A percentile compares a stretch with the other conserved stretches of the same genome.
Conservation (phyloP, 2,329 filamentous ascomycete species). For the Colletotrichum tropicale region DNA sequence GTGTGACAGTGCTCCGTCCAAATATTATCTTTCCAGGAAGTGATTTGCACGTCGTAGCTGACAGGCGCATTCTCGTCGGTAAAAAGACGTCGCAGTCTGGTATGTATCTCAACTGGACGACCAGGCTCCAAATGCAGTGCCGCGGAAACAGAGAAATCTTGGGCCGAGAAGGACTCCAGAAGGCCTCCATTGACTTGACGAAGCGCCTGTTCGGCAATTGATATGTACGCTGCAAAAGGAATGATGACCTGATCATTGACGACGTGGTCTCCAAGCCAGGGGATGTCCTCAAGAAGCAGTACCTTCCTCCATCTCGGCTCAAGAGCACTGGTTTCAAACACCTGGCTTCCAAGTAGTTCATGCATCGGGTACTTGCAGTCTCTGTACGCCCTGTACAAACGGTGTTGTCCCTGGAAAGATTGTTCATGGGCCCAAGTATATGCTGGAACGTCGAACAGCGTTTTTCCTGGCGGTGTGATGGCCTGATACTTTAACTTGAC, state of each 20-base stretch:
- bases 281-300: not conserved
- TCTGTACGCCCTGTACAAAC: not conserved
- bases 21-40: slow-evolving; percentile 27
- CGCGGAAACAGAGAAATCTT: slow-evolving; percentile 29
- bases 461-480: not conserved
- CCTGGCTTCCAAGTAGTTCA: not conserved
- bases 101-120: slow-evolving; percentile 32
- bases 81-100: slow-evolving; percentile 28
- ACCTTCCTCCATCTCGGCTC: not conserved
- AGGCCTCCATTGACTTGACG: not conserved
- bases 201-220: not conserved
- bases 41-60: slow-evolving; percentile 33
- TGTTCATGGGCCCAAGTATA: not conserved
- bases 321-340: not conserved
- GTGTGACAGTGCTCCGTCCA: slow-evolving; percentile 33
- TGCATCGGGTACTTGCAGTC: not conserved
- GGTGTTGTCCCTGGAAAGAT: not conserved
- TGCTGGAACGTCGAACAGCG: not conserved
- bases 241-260: not conserved
- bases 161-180: slow-evolving; percentile 25
- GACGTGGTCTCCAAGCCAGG: not conserved
- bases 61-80: slow-evolving; percentile 27
- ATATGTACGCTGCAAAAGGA: not conserved
- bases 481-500: slow-evolving; percentile 2
- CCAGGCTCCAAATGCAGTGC: slow-evolving; percentile 35